Base-by-base conservation (phyloP, 805 yeast genomes). In the Hanseniaspora jakobsenii region DNA sequence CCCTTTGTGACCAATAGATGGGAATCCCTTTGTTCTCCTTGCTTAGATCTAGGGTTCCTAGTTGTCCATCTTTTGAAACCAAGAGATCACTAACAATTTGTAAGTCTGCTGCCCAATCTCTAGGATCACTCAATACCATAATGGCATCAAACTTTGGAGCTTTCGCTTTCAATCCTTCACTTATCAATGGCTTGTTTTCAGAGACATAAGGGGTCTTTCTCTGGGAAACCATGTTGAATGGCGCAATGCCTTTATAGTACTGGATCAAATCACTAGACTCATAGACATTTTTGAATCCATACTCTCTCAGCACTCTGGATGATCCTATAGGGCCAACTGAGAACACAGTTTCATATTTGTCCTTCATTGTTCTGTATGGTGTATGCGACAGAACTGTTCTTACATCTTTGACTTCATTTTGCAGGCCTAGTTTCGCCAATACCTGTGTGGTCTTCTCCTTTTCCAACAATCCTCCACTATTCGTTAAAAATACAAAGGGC, bases 381-480 rank as follows among this genome's bases (percentile, higher is more conserved):
- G 96, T 85, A 58, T 87, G 96, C 31, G 89, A 76, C 60, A 82
- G 93, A 14, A 87, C 76, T 35, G 87, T 66, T 54, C 86, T 95
- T 35, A 66, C 60, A 2, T 75, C 70, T 23, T 71, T 62, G n/a
- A 80, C 60, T 1, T 56, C 54, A 2, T 58, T 57, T 7, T 63
- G 54, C 19, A 45, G 10, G 4, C 44, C 44, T 12, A 46, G 14
- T n/a, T 32, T 31, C 9, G n/a, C 16, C 2, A 75, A 67, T 3
- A 83, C 58, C 27, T 68, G 70, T 2, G 66, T 64, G 2, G 77
- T 75, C 35, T 94, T 65, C n/a, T 66, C 69, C 4, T 54, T 49
- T 55, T 86, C 96, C 10, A 72, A 61, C 26, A 70, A 70, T 2
- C 96, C 95, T 6, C 95, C 95, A 16, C 96, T 95, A 58, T 87